These are phyloP conservation scores for Clohesyomyces aquaticus DNA, from an alignment of 495 filamentous ascomycete genomes.

Conservation along the genomic window DNA sequence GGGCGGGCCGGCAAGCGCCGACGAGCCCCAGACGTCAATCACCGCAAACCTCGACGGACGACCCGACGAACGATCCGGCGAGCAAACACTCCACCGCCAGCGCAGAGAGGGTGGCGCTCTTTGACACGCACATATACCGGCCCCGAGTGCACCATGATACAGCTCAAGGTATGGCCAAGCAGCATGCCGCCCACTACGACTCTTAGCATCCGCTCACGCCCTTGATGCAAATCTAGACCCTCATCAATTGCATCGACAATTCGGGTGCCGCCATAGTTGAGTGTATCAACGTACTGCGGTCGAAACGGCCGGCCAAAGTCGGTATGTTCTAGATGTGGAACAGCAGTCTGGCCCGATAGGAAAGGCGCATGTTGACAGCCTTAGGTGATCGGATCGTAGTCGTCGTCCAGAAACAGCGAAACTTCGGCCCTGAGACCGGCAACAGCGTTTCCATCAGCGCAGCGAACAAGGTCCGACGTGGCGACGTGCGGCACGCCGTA, in stretches of 20 bases:
- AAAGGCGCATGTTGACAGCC: constrained; percentile 2
- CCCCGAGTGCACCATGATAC: constrained; percentile 85
- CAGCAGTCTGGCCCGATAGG: no score
- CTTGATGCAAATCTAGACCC: constrained; percentile 65
- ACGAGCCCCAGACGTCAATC: not conserved
- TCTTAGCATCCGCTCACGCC: constrained; percentile 21
- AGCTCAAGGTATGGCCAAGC: constrained; percentile 76
- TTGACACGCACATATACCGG: not conserved
- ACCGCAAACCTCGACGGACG: constrained; percentile 10
- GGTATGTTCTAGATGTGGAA: constrained; percentile 59
- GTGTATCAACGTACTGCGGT: constrained; percentile 87
- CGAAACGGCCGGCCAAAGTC: constrained; percentile 86
- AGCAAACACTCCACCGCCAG: no score
- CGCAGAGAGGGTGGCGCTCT: not conserved
- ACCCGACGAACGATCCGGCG: no score
- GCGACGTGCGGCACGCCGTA: constrained; percentile 95
- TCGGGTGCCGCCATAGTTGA: constrained; percentile 97
- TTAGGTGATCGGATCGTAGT: constrained; percentile 95
- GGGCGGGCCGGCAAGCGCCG: not conserved
- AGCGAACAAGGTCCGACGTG: constrained; percentile 90
- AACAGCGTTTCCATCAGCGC: constrained; percentile 61
- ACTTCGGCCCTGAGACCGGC: constrained; percentile 68
- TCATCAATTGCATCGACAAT: constrained; percentile 99
- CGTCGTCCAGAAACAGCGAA: constrained; percentile 94
- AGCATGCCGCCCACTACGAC: not conserved